Conservation (phyloP, 2,329 filamentous ascomycete species). For the Elsinoe ampelina region DNA sequence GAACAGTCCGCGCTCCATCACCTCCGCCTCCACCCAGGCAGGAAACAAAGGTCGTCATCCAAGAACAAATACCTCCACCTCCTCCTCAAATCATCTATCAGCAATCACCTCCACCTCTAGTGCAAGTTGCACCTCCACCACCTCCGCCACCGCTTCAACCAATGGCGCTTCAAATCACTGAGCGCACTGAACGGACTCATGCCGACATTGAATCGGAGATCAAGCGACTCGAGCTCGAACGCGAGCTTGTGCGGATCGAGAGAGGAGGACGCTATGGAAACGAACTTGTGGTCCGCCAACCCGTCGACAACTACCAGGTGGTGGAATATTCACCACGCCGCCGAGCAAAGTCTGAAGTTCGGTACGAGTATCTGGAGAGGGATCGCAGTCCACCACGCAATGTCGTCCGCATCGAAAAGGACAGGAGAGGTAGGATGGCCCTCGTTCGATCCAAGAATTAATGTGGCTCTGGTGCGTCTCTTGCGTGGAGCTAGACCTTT, state of each 20-base stretch:
- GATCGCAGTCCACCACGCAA: slow-evolving; percentile 39
- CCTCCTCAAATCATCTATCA: slow-evolving; percentile 24
- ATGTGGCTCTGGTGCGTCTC: slow-evolving; percentile 30
- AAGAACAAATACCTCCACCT: slow-evolving; percentile 19
- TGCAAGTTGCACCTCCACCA: slow-evolving; percentile 22
- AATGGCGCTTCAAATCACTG: slow-evolving; percentile 38
- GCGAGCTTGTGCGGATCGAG: slow-evolving; percentile 48
- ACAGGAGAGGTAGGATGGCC: slow-evolving; percentile 93
- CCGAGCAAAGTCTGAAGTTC: slow-evolving; percentile 42
- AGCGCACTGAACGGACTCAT: slow-evolving; percentile 39
- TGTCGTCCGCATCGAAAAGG: slow-evolving; percentile 66
- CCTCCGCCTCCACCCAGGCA: slow-evolving; percentile 16
- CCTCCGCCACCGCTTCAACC: slow-evolving; percentile 17
- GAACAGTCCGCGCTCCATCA: slow-evolving; percentile 19
- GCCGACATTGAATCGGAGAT: slow-evolving; percentile 66
- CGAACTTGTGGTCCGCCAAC: slow-evolving; percentile 26
- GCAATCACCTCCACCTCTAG: slow-evolving; percentile 24
- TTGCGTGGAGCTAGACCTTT: slow-evolving; percentile 12
- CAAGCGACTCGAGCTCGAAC: slow-evolving; percentile 58
- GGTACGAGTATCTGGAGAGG: slow-evolving; percentile 46
- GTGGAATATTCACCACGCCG: slow-evolving; percentile 45
- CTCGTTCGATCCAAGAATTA: slow-evolving; percentile 67
- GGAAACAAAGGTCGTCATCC: slow-evolving; percentile 24
- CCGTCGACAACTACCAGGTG: slow-evolving; percentile 36
- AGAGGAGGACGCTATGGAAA: slow-evolving; percentile 30